A percentile compares a stretch with the other conserved stretches of the same genome.
Evolutionary conservation across 2,329 filamentous ascomycete genomes (phyloP).

Genomic region (Neopestalotiopsis sp.): DNA sequence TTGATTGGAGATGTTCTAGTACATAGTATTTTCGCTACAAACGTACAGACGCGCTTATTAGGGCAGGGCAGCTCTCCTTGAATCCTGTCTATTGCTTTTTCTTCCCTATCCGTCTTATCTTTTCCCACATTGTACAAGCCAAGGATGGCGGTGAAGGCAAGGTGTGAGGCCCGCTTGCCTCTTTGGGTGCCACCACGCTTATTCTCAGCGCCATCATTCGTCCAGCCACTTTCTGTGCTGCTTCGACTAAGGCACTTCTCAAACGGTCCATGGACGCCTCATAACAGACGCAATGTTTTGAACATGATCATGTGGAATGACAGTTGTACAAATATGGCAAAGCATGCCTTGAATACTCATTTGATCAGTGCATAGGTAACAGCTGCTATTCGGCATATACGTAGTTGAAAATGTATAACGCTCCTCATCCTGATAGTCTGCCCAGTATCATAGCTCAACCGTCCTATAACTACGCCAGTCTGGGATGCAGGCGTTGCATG

Average conservation of each 20-base stretch:
- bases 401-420: background rate
- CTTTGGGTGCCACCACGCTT: constrained; percentile 1
- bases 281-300: background rate
- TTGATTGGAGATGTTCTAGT: background rate
- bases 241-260: background rate
- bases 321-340: background rate
- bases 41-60: background rate
- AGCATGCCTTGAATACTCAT: no score
- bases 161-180: constrained; percentile 15
- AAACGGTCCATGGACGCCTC: background rate
- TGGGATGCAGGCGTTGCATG: no score
- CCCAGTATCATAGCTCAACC: no score
- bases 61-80: background rate
- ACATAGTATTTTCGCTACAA: background rate
- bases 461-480: no score
- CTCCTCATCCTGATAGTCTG: no score
- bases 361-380: no score
- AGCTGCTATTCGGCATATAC: background rate
- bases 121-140: background rate
- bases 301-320: background rate
- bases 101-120: background rate
- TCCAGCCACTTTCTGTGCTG: background rate
- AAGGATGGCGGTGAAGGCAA: background rate
- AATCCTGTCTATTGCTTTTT: background rate
- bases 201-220: constrained; percentile 3